These are phyloP conservation scores for Cladophialophora bantiana DNA, from an alignment of 2,329 filamentous ascomycete species.

Conservation along the genomic window DNA sequence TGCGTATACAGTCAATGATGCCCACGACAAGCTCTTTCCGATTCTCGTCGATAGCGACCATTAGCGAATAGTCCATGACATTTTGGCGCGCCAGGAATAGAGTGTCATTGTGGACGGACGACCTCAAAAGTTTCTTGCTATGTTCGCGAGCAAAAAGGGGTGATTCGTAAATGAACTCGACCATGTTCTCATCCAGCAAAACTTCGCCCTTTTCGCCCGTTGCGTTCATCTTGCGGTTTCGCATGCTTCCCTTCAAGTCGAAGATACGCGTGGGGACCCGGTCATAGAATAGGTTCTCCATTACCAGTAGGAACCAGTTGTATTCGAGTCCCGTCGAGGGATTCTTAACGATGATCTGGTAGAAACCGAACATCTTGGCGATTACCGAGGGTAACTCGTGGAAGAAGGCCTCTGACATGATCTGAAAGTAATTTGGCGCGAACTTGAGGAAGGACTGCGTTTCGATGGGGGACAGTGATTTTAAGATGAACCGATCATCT, in stretches of 20 bases:
- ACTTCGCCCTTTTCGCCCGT: constrained; percentile 97
- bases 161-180: constrained; percentile 98
- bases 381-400: constrained; percentile 95
- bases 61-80: constrained; percentile 98
- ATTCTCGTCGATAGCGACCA: constrained; percentile 94
- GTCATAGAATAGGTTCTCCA: constrained; percentile 98
- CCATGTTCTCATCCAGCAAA: constrained; percentile 96
- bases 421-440: constrained; percentile 94
- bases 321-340: constrained; percentile 89
- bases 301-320: constrained; percentile 90
- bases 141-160: constrained; percentile 95
- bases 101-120: constrained; percentile 97
- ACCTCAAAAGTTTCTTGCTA: constrained; percentile 88
- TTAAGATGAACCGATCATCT: constrained; percentile 91
- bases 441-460: constrained; percentile 94
- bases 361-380: constrained; percentile 98
- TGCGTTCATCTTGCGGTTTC: constrained; percentile 94
- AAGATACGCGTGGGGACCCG: constrained; percentile 87
- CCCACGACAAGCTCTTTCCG: constrained; percentile 92
- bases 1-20: constrained; percentile 97
- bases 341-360: constrained; percentile 97
- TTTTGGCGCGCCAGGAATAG: constrained; percentile 93
- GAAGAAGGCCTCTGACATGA: constrained; percentile 96
- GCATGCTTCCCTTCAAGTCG: constrained; percentile 97
- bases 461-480: constrained; percentile 88